phyloP scores from a whole-genome alignment of 2,329 filamentous ascomycete genomes.

The Peltaster fructicola region DNA sequence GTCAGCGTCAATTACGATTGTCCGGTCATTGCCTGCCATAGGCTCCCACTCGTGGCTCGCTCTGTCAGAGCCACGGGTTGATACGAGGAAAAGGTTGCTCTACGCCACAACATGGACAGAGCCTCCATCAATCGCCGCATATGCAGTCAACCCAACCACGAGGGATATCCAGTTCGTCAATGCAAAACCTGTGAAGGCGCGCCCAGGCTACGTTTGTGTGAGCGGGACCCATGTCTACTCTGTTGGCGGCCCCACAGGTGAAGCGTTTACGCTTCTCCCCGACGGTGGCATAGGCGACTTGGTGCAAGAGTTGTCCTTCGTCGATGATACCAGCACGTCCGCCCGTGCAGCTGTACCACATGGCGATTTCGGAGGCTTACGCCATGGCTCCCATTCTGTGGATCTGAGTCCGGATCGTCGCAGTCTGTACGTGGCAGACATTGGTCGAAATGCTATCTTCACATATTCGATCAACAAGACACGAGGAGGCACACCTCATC shows the following conservation, averaged over 20 bases:
- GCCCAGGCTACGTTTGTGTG: slow-evolving; percentile 18
- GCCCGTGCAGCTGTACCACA: slow-evolving; percentile 15
- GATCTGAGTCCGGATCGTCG: slow-evolving; percentile 16
- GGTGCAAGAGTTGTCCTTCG: slow-evolving; percentile 18
- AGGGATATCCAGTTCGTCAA: slow-evolving; percentile 16
- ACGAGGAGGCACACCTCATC: slow-evolving; percentile 8
- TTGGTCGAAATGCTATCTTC: slow-evolving; percentile 20
- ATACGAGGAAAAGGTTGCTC: slow-evolving; percentile 7
- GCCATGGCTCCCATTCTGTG: slow-evolving; percentile 18
- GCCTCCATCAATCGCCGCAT: slow-evolving; percentile 16
- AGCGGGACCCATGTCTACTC: slow-evolving; percentile 16
- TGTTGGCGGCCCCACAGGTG: slow-evolving; percentile 17
- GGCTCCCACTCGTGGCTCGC: slow-evolving; percentile 20
- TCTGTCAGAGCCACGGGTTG: slow-evolving; percentile 8
- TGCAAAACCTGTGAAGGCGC: slow-evolving; percentile 14
- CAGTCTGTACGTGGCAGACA: slow-evolving; percentile 17
- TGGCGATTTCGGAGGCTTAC: slow-evolving; percentile 18
- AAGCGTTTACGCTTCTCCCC: slow-evolving; percentile 14
- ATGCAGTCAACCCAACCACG: slow-evolving; percentile 10
- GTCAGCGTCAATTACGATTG: slow-evolving; percentile 8
- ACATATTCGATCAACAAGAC: slow-evolving; percentile 13
- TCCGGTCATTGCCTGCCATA: slow-evolving; percentile 14
- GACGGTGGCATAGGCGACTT: slow-evolving; percentile 16
- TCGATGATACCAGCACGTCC: slow-evolving; percentile 13
- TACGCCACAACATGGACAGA: slow-evolving; percentile 21